Evolutionary conservation across 169 alveolate species (phyloP).

Genomic region (Plasmodium chabaudi): DNA sequence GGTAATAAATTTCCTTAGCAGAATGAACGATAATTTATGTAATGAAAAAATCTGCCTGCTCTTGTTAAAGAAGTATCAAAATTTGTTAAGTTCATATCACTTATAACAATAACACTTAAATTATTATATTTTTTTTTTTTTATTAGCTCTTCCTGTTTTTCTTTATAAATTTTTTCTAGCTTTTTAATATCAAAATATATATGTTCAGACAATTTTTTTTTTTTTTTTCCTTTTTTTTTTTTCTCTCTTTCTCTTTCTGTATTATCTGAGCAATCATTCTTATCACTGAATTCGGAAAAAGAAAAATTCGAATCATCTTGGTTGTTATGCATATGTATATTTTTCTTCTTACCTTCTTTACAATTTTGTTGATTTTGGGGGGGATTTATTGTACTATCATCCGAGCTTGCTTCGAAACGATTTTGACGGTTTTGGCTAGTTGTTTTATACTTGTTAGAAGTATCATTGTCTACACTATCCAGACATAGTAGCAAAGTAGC

Average conservation of each 20-base stretch:
- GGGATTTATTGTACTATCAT: no score
- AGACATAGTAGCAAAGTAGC: slow-evolving; percentile 56
- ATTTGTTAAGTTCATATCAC: slow-evolving; percentile 34
- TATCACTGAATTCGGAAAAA: background rate
- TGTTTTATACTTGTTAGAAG: background rate
- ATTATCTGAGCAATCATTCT: background rate
- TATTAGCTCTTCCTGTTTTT: background rate
- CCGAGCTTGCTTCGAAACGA: background rate
- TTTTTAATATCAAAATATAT: slow-evolving; percentile 43
- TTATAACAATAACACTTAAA: slow-evolving; percentile 60
- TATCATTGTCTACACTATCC: slow-evolving; percentile 50
- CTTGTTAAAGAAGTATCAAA: slow-evolving; percentile 54
- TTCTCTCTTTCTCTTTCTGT: background rate
- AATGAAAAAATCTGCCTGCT: slow-evolving; percentile 74
- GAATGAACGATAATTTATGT: slow-evolving; percentile 24
- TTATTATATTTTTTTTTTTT: slow-evolving; percentile 42
- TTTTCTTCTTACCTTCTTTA: background rate
- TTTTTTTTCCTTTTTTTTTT: background rate
- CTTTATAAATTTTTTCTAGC: slow-evolving; percentile 60
- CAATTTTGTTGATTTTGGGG: background rate
- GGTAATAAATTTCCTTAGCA: no score
- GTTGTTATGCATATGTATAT: background rate
- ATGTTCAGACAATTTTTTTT: slow-evolving; percentile 16
- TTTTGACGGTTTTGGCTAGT: background rate
- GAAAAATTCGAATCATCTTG: background rate